phyloP scores from a whole-genome alignment of 257 asterid species.

The Petunia axillaris region DNA sequence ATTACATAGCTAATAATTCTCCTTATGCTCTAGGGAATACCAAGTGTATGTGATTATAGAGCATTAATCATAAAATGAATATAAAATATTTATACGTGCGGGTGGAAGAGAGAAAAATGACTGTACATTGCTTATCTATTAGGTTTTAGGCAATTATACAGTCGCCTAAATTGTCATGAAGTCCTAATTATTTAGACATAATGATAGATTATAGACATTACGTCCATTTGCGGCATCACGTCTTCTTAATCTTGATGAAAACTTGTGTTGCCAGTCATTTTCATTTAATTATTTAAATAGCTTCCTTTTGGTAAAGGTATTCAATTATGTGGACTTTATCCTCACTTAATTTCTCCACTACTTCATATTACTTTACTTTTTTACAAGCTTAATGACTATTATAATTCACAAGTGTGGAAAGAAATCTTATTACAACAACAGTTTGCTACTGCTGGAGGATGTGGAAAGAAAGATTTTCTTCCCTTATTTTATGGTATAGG shows the following conservation, averaged over 20 bases:
- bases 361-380: background rate
- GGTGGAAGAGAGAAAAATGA: background rate
- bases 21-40: background rate
- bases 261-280: slow-evolving; percentile 20
- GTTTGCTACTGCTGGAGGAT: no score
- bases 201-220: slow-evolving; percentile 34
- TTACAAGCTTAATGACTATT: background rate
- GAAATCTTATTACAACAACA: no score
- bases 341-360: slow-evolving; percentile 10
- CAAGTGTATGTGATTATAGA: background rate
- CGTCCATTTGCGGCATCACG: slow-evolving; percentile 33
- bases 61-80: background rate
- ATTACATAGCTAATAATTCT: background rate
- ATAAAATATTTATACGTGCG: background rate
- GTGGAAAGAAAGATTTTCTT: background rate
- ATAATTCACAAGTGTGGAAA: slow-evolving; percentile 1
- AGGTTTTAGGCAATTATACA: background rate
- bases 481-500: background rate
- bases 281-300: slow-evolving; percentile 4
- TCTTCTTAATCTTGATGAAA: slow-evolving; percentile 34
- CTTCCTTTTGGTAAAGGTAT: background rate
- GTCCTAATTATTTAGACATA: slow-evolving; percentile 29
- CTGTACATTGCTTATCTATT: background rate
- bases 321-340: slow-evolving; percentile 25
- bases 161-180: slow-evolving; percentile 16